phyloP scores from a whole-genome alignment of 192 early-diverging fungal species.

The Gamsiella multidivaricata region DNA sequence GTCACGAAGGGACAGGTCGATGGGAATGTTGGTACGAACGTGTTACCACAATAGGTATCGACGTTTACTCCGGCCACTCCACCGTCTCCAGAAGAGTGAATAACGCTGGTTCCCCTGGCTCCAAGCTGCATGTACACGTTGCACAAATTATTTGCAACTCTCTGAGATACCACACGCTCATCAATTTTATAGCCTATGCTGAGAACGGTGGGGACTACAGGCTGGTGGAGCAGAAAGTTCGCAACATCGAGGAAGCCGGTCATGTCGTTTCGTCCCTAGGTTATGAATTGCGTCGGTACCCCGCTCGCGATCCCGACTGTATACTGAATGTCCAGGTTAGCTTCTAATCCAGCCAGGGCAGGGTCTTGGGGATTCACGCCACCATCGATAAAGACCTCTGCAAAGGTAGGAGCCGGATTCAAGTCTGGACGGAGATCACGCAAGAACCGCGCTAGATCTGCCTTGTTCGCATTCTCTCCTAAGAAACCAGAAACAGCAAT shows the following conservation, averaged over 20 bases:
- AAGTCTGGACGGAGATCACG: neutral
- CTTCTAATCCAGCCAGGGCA: neutral
- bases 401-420: neutral
- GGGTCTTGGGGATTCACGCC: neutral
- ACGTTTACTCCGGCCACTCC: neutral
- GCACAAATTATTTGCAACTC: neutral
- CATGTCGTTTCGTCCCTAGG: neutral
- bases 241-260: neutral
- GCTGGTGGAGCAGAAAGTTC: neutral
- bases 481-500: slow-evolving; percentile 1
- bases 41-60: neutral
- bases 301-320: neutral
- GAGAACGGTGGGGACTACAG: neutral
- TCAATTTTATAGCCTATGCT: slow-evolving; percentile 1
- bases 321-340: slow-evolving; percentile 15
- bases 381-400: neutral
- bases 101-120: neutral
- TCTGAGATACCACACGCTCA: neutral
- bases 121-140: neutral
- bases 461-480: neutral
- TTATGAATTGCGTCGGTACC: neutral
- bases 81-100: slow-evolving; percentile 6
- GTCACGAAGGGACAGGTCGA: slow-evolving; percentile 18
- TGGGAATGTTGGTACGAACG: slow-evolving; percentile 1
- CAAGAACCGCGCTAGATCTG: neutral